Evolutionary conservation across 73 alveolate genomes (phyloP), one percentile per base, ranked within the genome.

Genomic region (Effrenium voratum): DNA sequence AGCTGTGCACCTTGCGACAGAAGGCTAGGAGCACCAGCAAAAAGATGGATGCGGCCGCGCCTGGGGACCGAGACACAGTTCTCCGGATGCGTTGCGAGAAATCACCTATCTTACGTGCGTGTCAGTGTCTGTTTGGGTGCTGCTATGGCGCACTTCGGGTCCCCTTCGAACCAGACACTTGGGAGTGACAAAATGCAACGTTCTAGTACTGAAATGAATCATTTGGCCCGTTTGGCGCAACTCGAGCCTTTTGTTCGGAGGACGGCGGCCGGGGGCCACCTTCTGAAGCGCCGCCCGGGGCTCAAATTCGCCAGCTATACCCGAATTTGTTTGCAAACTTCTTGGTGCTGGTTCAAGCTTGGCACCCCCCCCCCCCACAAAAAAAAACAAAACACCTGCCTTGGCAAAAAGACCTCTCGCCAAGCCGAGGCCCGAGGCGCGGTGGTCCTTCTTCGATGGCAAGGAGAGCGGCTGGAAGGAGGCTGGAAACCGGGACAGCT

Each of bases 1-100:
- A 99, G 92, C 84, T 98, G 94, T 99, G 99, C 30, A 99, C 99
- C 19, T 81, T 99, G 47, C 49, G 82, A 16, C 34, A 72, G 38
- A 47, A n/a, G n/a, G n/a, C 82, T 47, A 72, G 19, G 6, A 44
- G 82, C 49, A 72, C 38, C 5, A n/a, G 45, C 82, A 72, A 72
- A 60, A 72, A 72, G 47, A 36, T 3, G 77, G 43, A 2, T 5
- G 63, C 8, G 19, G 63, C 63, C 63, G 63, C 8, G n/a, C n/a
- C n/a, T n/a, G n/a, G n/a, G n/a, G n/a, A n/a, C n/a, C n/a, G n/a
- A n/a, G n/a, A n/a, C n/a, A n/a, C n/a, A n/a, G n/a, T n/a, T n/a
- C n/a, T n/a, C n/a, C n/a, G n/a, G n/a, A n/a, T n/a, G n/a, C n/a
- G n/a, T n/a, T 75, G 16, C 75, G 30, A 32, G 8, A 12, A 10